Conservation (phyloP, 2,329 filamentous ascomycete species). For the Tolypocladium inflatum region DNA sequence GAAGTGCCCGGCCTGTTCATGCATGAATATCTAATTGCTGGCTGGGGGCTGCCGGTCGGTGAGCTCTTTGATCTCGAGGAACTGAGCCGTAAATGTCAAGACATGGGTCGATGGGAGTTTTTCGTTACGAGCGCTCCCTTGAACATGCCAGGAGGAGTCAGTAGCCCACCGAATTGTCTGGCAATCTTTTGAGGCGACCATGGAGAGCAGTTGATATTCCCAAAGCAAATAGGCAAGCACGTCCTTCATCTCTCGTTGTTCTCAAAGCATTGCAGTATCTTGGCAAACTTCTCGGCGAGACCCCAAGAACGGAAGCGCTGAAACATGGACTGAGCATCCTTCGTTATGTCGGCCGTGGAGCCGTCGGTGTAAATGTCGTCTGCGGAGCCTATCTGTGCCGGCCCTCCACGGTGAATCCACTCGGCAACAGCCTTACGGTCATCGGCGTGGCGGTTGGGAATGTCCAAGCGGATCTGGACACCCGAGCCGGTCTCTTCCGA, state of each 20-base stretch:
- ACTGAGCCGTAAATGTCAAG: constrained; percentile 39
- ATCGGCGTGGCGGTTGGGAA: constrained; percentile 5
- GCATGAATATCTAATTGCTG: constrained; percentile 37
- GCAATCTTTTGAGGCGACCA: constrained; percentile 26
- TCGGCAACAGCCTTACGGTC: constrained; percentile 3
- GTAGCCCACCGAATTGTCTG: constrained; percentile 33
- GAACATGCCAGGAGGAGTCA: constrained; percentile 35
- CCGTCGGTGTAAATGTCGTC: constrained; percentile 10
- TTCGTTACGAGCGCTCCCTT: constrained; percentile 38
- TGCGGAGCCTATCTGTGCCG: constrained; percentile 13
- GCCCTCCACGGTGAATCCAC: constrained; percentile 15
- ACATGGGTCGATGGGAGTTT: constrained; percentile 36
- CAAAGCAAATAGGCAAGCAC: neutral
- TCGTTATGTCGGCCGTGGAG: constrained; percentile 9
- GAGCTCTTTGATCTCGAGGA: constrained; percentile 25
- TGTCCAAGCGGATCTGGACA: constrained; percentile 10
- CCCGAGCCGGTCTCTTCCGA: neutral
- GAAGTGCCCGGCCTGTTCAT: constrained; percentile 19
- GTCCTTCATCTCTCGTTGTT: neutral
- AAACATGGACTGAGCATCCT: constrained; percentile 14
- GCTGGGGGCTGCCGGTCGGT: constrained; percentile 35
- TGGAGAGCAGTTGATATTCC: neutral
- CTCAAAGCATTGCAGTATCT: constrained; percentile 11
- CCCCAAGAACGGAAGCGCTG: constrained; percentile 15
- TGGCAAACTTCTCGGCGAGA: constrained; percentile 17